A percentile compares a stretch with the other conserved stretches of the same genome.
Conservation (phyloP, 495 filamentous ascomycete species). For the Aspergillus panamensis region DNA sequence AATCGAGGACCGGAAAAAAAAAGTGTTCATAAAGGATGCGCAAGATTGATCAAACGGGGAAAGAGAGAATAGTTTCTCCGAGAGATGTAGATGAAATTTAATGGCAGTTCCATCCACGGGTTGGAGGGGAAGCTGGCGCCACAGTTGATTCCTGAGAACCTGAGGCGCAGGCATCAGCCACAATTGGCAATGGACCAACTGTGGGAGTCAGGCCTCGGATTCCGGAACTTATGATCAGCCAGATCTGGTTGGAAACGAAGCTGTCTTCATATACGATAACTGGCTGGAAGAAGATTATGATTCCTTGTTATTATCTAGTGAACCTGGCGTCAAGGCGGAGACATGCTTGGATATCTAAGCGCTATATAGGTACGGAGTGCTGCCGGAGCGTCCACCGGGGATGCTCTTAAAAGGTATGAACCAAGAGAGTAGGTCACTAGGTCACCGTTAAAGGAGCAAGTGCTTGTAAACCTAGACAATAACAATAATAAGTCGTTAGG, state of each 20-base stretch:
- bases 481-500: neutral
- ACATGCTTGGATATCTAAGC: too few relatives aligned
- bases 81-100: neutral
- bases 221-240: too few relatives aligned
- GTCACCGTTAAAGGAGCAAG: neutral
- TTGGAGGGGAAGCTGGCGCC: slow-evolving; percentile 18
- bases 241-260: too few relatives aligned
- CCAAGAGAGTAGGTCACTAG: neutral
- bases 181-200: neutral
- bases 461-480: neutral
- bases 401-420: too few relatives aligned
- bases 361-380: too few relatives aligned
- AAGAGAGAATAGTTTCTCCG: neutral
- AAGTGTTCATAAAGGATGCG: slow-evolving; percentile 14
- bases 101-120: neutral
- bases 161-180: slow-evolving; percentile 6
- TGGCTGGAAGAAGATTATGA: slow-evolving; percentile 15
- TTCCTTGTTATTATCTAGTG: neutral
- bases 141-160: slow-evolving; percentile 17
- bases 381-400: too few relatives aligned
- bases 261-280: neutral
- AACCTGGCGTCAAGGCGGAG: too few relatives aligned
- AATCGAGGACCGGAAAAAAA: slow-evolving; percentile 16
- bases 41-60: neutral
- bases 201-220: neutral